A percentile compares a stretch with the other conserved stretches of the same genome.
phyloP scores from a whole-genome alignment of 1,284 basidiomycete species.

The Puccinia brachypodii region DNA sequence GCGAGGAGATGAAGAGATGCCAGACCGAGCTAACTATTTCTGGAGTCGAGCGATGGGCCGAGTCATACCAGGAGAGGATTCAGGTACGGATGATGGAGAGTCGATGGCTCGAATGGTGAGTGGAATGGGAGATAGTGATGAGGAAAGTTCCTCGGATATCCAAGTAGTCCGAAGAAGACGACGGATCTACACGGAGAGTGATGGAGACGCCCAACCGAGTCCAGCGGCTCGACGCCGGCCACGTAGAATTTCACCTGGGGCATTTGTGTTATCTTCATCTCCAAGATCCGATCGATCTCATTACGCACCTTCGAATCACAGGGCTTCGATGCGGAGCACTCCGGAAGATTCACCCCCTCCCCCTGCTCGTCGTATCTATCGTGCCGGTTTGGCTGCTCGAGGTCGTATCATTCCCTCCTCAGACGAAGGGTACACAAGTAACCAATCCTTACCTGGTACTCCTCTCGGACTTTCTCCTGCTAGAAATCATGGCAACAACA shows the following conservation, averaged over 20 bases:
- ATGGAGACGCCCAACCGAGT: background rate
- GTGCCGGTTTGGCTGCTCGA: background rate
- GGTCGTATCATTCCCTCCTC: background rate
- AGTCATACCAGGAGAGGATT: background rate
- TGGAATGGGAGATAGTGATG: background rate
- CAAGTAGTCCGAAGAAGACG: background rate
- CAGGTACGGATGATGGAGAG: conserved; percentile 10
- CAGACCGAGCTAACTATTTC: background rate
- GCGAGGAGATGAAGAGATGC: background rate
- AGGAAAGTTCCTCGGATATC: background rate
- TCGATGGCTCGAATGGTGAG: conserved; percentile 3
- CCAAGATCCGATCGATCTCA: background rate
- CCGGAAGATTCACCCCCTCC: background rate
- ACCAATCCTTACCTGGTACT: background rate
- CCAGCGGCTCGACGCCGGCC: background rate
- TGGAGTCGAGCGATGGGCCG: background rate
- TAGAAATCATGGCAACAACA: too few species aligned
- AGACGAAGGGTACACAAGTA: background rate
- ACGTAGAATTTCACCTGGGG: background rate
- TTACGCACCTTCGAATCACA: background rate
- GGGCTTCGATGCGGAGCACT: background rate
- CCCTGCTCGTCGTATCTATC: background rate
- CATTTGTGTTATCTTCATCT: background rate
- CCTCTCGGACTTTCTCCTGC: too few species aligned
- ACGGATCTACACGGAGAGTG: background rate